Percentiles rank a stretch among this genome's conserved stretches.
Evolutionary conservation across 805 yeast species (phyloP).

Genomic region (Hermanozyma aechmeae): DNA sequence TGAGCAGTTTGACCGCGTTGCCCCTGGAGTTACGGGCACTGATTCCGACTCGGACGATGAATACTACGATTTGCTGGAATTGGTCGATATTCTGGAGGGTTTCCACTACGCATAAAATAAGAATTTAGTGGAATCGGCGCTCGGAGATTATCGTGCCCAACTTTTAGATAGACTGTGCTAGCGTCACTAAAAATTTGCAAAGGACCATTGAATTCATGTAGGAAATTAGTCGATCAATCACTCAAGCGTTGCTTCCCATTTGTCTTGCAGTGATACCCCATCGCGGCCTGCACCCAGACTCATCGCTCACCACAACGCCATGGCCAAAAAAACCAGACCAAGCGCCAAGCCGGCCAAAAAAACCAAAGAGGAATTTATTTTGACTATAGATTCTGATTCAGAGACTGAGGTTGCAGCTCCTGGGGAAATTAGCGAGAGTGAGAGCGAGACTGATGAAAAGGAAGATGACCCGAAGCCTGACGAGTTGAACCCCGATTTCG

Average conservation of each 20-base stretch:
- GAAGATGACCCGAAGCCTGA: conserved; percentile 11
- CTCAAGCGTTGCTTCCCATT: no score
- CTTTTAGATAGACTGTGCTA: no score
- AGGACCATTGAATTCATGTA: no score
- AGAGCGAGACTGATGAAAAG: conserved; percentile 15
- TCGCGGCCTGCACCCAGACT: no score
- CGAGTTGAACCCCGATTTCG: conserved; percentile 66
- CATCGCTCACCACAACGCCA: no score
- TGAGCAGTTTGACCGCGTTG: conserved; percentile 8
- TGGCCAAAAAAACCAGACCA: conserved; percentile 8
- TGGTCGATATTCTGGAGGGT: conserved; percentile 13
- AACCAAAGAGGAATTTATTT: conserved; percentile 44
- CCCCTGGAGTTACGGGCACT: conserved; percentile 3
- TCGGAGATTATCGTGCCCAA: no score
- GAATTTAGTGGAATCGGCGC: no score
- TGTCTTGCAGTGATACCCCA: no score
- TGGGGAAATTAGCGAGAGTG: conserved; percentile 9
- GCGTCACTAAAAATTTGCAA: no score
- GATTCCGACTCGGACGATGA: conserved; percentile 21
- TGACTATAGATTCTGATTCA: conserved; percentile 74
- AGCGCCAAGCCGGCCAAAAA: conserved; percentile 2
- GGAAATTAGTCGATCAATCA: no score
- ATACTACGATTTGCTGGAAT: conserved; percentile 17
- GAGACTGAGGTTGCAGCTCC: conserved; percentile 28
- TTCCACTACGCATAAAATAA: conserved; percentile 14